Evolutionary conservation across 139 green algal genomes (phyloP), one percentile per base, ranked within the genome.

Genomic region (Haematococcus sp.): DNA sequence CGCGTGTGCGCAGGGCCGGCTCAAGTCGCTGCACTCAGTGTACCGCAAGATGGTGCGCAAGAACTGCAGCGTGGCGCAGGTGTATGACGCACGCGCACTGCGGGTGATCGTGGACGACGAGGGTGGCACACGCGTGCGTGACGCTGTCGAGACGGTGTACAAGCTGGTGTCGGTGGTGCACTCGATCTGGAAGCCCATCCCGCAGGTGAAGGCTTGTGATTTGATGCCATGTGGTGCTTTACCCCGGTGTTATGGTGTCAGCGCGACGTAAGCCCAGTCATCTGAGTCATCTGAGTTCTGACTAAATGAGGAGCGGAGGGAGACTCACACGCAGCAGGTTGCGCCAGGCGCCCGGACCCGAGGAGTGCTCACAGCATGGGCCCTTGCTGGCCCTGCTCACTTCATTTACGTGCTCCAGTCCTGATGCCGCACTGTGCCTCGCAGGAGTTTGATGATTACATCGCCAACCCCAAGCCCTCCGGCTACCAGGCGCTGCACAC

Each of bases 41-140:
- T 78, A 93, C 71, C 78, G 70, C 51, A 99, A 99, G 90, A 97
- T 97, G 93, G 66, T 79, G 13, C 83, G 90, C 43, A 98, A 98
- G 82, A 63, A 74, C 4, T 84, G 92, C 63, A 78, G 72, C 17
- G 71, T 98, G 58, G 72, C 75, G 66, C 72, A 94, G 84, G 89
- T 98, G 33, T 98, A 93, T 30, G 95, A 99, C 60, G 84, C 88
- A 0, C 77, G 93, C 1, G 95, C 93, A 4, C 89, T 98, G 64
- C 83, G 95, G 0, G 88, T 98, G 9, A 86, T 99, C 0, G 91
- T 99, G n/a, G 88, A 88, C 46, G 91, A 97, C 58, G 75, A 78
- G 2, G 82, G 78, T n/a, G 89, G 89, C 44, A 44, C 19, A 20
- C 61, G 63, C n/a, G 52, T 66, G 28, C 51, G 56, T 28, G 82